Base-by-base conservation (phyloP, 805 yeast genomes). In the Hagleromyces aurorensis region DNA sequence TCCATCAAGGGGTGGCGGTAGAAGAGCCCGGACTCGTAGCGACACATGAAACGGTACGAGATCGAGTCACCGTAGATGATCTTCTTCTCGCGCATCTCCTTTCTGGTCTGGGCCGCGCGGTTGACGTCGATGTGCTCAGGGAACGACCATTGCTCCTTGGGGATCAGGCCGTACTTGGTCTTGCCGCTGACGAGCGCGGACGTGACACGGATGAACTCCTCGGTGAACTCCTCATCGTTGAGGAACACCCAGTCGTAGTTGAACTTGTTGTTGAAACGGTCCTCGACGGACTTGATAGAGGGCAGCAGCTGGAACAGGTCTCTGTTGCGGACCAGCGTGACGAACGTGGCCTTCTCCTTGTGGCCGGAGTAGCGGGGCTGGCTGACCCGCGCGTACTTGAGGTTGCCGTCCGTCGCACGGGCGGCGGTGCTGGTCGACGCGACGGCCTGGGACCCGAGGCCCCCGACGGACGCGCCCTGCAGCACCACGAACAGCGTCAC, bases 171-270 rank as follows among this genome's bases (percentile, higher is more conserved):
- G 49, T 77, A 91, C 40, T 75, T 69, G 27, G 87, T 75, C 5
- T 55, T 67, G 41, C 97, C 97, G 19, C 87, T 75, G 10, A 77
- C 75, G 48, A 85, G 59, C 8, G 80, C 69, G 2, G 70, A 40
- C 9, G 94, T 81, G 16, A 73, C 69, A 16, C 61, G 59, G 46
- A 73, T 83, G 58, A 91, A 89, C 46, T 84, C 91, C 3, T 83
- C 86, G 29, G 73, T 66, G 60, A 89, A 91, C 27, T 70, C 78
- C 34, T 77, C 85, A 54, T 89, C 96, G 57, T 89, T 89, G 46
- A 89, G 66, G 57, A 89, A 91, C 16, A 86, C 91, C 96, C 97
- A 89, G 46, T 93, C 96, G 52, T 89, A 89, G 40, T 81, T 69
- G 61, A 62, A 87, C 27, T 81, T 69, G 11, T 61, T 53, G 64